Conservation (phyloP, 164 flowering plant species). For the Liriodendron chinense region DNA sequence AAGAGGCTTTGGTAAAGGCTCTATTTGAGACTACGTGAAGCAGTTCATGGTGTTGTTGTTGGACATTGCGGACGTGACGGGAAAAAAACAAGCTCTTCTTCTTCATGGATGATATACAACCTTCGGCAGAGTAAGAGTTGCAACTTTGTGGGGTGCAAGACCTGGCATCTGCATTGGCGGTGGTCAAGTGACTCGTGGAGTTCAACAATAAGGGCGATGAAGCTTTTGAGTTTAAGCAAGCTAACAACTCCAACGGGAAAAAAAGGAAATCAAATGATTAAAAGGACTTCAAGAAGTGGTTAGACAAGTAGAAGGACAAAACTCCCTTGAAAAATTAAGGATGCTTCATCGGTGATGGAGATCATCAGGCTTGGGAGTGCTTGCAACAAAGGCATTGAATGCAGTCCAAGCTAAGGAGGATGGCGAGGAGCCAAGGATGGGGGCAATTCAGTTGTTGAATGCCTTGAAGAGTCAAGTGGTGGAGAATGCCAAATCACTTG, state of each 20-base stretch:
- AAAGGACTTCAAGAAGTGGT: too few species aligned
- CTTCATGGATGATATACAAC: background rate
- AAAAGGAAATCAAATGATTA: too few species aligned
- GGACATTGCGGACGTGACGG: background rate
- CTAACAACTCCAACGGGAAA: too few species aligned
- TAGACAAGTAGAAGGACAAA: too few species aligned
- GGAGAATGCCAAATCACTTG: background rate
- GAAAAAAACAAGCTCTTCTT: background rate
- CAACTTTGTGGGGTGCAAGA: background rate
- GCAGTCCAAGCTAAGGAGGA: background rate
- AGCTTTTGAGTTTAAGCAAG: too few species aligned
- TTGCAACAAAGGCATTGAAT: background rate
- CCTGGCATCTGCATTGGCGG: background rate
- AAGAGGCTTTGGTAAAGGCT: background rate
- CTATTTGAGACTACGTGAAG: background rate
- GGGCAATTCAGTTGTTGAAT: background rate
- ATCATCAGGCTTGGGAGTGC: background rate
- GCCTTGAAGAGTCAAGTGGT: background rate
- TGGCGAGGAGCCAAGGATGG: background rate
- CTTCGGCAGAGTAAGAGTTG: background rate
- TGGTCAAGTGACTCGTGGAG: background rate
- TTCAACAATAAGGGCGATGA: background rate
- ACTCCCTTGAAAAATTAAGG: background rate
- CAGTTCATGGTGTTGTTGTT: background rate
- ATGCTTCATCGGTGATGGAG: background rate